A percentile compares a stretch with the other conserved stretches of the same genome.
phyloP scores from a whole-genome alignment of 805 yeast species.

The Cyberlindnera samutprakarnensis region DNA sequence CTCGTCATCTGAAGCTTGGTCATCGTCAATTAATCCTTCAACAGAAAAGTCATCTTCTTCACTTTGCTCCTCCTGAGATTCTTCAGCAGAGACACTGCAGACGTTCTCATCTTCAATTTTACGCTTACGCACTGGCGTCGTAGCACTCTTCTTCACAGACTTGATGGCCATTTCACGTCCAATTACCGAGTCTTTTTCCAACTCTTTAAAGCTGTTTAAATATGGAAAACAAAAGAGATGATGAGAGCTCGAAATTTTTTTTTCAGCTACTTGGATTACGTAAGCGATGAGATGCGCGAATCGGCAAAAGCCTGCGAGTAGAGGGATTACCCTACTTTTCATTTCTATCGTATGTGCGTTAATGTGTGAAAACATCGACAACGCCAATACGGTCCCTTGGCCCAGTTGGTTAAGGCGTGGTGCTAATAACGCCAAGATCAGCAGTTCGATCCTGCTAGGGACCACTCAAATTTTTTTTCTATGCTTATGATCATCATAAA shows the following conservation, averaged over 20 bases:
- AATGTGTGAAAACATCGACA: neutral
- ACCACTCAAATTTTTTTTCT: slow-evolving; percentile 35
- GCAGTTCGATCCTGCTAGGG: slow-evolving; percentile 89
- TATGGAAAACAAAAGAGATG: neutral
- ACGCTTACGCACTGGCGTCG: slow-evolving; percentile 11
- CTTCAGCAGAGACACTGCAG: slow-evolving; percentile 4
- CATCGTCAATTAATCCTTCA: slow-evolving; percentile 31
- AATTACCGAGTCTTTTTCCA: too few relatives aligned
- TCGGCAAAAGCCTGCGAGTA: neutral
- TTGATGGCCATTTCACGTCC: slow-evolving; percentile 2
- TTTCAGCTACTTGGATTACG: neutral
- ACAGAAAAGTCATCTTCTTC: slow-evolving; percentile 10
- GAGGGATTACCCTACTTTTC: neutral
- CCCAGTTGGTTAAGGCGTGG: slow-evolving; percentile 57
- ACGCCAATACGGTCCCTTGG: slow-evolving; percentile 45
- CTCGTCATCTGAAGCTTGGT: slow-evolving; percentile 9
- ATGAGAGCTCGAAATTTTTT: neutral
- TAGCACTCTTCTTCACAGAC: neutral
- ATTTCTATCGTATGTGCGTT: neutral
- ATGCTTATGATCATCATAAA: too few relatives aligned
- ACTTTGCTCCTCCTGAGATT: too few relatives aligned
- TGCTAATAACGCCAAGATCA: slow-evolving; percentile 55
- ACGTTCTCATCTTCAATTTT: slow-evolving; percentile 14
- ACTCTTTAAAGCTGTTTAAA: too few relatives aligned
- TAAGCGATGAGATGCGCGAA: slow-evolving; percentile 1